Evolutionary conservation across 2,329 filamentous ascomycete species (phyloP).

Genomic region (Raffaelea ambrosiae): DNA sequence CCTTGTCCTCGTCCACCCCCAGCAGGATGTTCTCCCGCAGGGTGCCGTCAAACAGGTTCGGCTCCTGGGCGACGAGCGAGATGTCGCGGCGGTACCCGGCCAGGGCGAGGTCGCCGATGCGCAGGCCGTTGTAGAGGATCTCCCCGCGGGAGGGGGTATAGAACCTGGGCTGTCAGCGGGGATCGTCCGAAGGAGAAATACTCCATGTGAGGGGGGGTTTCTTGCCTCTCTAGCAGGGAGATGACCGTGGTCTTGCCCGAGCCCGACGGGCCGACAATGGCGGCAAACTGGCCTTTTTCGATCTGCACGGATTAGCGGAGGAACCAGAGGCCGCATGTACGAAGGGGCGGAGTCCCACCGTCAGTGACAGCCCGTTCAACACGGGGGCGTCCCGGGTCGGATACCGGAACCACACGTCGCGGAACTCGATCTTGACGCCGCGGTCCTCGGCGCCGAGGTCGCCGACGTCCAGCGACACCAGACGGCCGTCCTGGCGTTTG

Average conservation of each 20-base stretch:
- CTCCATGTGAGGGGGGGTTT: no score
- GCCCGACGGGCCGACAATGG: constrained; percentile 22
- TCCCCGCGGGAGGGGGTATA: constrained; percentile 36
- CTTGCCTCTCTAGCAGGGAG: constrained; percentile 34
- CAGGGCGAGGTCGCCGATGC: constrained; percentile 44
- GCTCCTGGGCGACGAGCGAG: constrained; percentile 51
- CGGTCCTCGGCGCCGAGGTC: constrained; percentile 41
- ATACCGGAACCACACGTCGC: neutral
- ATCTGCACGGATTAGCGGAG: neutral
- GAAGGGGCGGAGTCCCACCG: constrained; percentile 16
- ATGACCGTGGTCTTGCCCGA: constrained; percentile 32
- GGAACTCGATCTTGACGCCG: neutral
- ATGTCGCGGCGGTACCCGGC: constrained; percentile 42
- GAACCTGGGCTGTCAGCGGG: constrained; percentile 16
- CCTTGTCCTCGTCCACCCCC: constrained; percentile 16
- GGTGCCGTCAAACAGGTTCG: constrained; percentile 46
- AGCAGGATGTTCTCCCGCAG: constrained; percentile 23
- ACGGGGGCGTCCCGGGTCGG: neutral
- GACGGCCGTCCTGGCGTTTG: constrained; percentile 15
- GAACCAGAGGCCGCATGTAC: neutral
- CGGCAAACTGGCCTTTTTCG: constrained; percentile 19
- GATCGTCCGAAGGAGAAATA: neutral
- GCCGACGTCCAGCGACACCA: constrained; percentile 3
- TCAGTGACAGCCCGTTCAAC: neutral
- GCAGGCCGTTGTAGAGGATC: constrained; percentile 46